phyloP scores from a whole-genome alignment of 1,139 yeast species.

The Oligophagozyma castellii region DNA sequence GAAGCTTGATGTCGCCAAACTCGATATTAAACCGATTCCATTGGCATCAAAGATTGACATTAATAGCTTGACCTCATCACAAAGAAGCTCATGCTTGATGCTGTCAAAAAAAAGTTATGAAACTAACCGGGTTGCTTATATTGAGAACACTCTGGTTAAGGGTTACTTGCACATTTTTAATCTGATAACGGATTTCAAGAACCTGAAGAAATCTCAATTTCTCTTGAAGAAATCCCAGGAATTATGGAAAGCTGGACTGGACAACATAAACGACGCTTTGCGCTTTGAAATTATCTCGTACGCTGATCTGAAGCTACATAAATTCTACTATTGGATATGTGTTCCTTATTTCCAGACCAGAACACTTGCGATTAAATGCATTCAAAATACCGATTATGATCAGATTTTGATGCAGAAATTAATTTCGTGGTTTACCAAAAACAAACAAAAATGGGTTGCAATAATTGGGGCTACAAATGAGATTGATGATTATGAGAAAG shows the following conservation, averaged over 20 bases:
- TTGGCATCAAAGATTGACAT: conserved; percentile 24
- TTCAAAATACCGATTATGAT: conserved; percentile 1
- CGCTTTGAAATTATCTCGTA: conserved; percentile 51
- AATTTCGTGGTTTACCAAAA: conserved; percentile 9
- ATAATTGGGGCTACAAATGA: conserved; percentile 11
- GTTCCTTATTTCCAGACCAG: conserved; percentile 52
- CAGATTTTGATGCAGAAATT: conserved; percentile 5
- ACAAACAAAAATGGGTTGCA: conserved; percentile 19
- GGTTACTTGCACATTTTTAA: conserved; percentile 41
- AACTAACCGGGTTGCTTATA: no score
- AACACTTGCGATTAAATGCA: conserved; percentile 5
- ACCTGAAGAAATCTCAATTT: conserved; percentile 44
- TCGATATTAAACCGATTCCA: conserved; percentile 20
- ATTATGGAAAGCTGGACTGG: conserved; percentile 13
- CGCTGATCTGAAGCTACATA: conserved; percentile 81
- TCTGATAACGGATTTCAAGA: conserved; percentile 74
- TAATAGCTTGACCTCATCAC: conserved; percentile 29
- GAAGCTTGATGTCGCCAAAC: conserved; percentile 18
- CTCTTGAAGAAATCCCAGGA: conserved; percentile 34
- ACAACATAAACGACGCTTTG: conserved; percentile 13
- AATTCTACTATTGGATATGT: conserved; percentile 82
- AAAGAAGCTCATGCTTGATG: conserved; percentile 28
- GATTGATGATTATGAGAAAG: conserved; percentile 10
- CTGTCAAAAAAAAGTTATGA: conserved; percentile 27
- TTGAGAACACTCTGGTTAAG: conserved; percentile 6